phyloP scores from a whole-genome alignment of 148 eudicot species.

The Rhododendron vialii region DNA sequence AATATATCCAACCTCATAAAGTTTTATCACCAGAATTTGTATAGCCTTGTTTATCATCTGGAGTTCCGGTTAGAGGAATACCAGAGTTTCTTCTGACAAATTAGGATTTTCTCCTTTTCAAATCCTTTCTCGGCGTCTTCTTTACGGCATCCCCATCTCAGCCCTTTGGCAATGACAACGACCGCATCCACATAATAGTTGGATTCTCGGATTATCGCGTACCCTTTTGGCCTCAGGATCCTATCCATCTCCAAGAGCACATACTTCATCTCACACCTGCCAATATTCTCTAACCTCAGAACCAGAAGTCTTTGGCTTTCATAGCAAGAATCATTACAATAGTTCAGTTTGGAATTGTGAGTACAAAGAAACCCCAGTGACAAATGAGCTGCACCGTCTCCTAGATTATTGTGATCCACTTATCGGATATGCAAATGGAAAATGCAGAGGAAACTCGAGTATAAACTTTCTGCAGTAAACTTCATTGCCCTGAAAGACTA shows the following conservation, averaged over 20 bases:
- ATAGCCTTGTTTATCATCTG: constrained; percentile 24
- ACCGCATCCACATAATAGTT: constrained; percentile 55
- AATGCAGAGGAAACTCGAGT: neutral
- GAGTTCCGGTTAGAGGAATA: constrained; percentile 54
- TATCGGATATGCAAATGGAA: neutral
- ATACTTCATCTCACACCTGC: constrained; percentile 87
- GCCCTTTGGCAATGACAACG: constrained; percentile 51
- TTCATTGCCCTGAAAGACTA: neutral
- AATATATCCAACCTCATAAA: neutral
- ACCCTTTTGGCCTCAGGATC: constrained; percentile 78
- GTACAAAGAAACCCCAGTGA: neutral
- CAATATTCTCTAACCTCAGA: neutral
- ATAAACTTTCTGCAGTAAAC: neutral
- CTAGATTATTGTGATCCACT: neutral
- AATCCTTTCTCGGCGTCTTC: constrained; percentile 55
- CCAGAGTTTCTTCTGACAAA: constrained; percentile 95
- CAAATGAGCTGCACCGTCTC: neutral
- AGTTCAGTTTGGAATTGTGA: neutral
- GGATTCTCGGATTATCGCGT: constrained; percentile 68
- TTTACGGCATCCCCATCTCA: constrained; percentile 82
- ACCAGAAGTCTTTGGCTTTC: neutral
- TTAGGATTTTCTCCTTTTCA: constrained; percentile 65
- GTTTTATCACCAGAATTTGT: neutral
- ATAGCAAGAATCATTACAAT: neutral
- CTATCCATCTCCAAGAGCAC: constrained; percentile 96